Base-by-base conservation (phyloP, 2,329 filamentous ascomycete species). In the Colletotrichum echinochloae region DNA sequence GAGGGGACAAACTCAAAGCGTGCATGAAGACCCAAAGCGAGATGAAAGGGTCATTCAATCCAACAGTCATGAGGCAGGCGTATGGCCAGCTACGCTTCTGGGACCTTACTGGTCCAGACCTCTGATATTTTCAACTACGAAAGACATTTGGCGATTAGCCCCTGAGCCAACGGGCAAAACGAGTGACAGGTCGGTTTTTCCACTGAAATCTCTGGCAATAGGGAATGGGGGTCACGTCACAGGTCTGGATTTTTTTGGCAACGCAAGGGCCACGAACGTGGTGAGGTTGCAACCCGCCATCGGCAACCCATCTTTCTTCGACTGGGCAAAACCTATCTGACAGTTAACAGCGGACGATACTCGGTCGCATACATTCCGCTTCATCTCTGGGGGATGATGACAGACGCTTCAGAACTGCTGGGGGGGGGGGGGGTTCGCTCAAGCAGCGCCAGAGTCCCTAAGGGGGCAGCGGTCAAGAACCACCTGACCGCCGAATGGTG, bases 211-310 rank as follows among this genome's bases (percentile, higher is more conserved):
- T 51, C 39, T 52, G 39, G 54, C 12, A 41, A 55, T 39, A 46
- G 35, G 46, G 44, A 44, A 44, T 35, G 65, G 48, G 66, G 54
- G 41, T n/a, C 41, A n/a, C 20, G 41, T 63, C 64, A 56, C 56
- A 48, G 56, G 49, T 54, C 55, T 62, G 23, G 48, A 54, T 49
- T 49, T n/a, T 30, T 28, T n/a, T 37, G 48, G 48, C 33, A 20
- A 55, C 59, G 30, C 61, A 49, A 51, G 60, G 60, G 54, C 65
- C 59, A 39, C 54, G 69, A 71, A 71, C 69, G 69, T 71, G 69
- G 69, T 70, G 66, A 70, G 69, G 69, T 71, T 65, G 33, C 69
- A 71, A 71, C 66, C 69, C 69, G 69, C 30, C 46, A 60, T 64
- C 69, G 49, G 65, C 33, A 65, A 56, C 46, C 66, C 60, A 60